phyloP scores from a whole-genome alignment of 2,329 filamentous ascomycete genomes.

The Verticillium isaacii region DNA sequence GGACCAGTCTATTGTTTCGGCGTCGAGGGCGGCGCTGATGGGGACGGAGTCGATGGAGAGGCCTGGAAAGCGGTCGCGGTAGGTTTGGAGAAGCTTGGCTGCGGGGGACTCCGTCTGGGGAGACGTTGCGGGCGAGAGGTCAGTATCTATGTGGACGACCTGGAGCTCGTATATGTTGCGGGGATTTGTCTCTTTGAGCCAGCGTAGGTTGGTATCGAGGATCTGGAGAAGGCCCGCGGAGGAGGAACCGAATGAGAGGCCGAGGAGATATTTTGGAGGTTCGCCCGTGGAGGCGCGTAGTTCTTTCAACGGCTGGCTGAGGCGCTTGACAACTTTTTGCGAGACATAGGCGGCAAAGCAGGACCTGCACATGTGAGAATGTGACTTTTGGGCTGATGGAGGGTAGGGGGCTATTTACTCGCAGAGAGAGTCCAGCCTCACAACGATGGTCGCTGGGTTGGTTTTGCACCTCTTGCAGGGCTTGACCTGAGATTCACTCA shows the following conservation, averaged over 20 bases:
- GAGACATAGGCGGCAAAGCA: constrained; percentile 78
- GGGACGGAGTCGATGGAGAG: constrained; percentile 59
- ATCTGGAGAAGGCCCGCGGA: constrained; percentile 75
- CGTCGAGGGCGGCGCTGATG: constrained; percentile 57
- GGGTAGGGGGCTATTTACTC: constrained; percentile 11
- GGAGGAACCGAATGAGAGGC: constrained; percentile 77
- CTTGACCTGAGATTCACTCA: constrained; percentile 4
- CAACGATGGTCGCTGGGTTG: constrained; percentile 11
- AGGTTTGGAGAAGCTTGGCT: constrained; percentile 41
- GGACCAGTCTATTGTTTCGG: constrained; percentile 50
- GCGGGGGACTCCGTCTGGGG: constrained; percentile 21
- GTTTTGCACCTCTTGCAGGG: constrained; percentile 17
- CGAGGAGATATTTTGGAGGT: constrained; percentile 58
- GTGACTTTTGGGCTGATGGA: constrained; percentile 5
- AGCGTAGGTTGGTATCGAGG: constrained; percentile 63
- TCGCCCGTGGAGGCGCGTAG: constrained; percentile 31
- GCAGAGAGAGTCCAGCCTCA: constrained; percentile 20
- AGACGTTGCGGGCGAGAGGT: constrained; percentile 18
- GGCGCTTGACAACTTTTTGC: constrained; percentile 74
- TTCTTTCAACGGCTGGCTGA: constrained; percentile 46
- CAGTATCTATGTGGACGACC: constrained; percentile 50
- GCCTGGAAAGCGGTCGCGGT: constrained; percentile 59
- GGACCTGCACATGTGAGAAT: constrained; percentile 20
- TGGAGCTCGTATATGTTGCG: constrained; percentile 64
- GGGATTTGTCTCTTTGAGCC: constrained; percentile 59